Evolutionary conservation across 768 basidiomycete species (phyloP), one percentile per base, ranked within the genome.

Genomic region (Trametes villosa): DNA sequence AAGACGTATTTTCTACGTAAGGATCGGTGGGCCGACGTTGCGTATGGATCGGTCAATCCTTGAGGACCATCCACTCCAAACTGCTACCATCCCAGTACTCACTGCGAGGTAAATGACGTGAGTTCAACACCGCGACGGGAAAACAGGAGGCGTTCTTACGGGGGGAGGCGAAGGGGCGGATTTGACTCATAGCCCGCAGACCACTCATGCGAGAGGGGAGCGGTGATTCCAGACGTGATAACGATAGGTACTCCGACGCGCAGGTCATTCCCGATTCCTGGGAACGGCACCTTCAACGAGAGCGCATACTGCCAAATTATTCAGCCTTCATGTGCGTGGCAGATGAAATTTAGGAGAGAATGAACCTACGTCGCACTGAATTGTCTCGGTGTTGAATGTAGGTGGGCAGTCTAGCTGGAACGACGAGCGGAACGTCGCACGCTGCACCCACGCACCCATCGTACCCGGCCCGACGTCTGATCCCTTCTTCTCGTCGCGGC

Each of bases 341-440:
- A 22, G 26, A 44, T 1, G 4, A 13, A 6, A 18, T n/a, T n/a
- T n/a, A n/a, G n/a, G n/a, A n/a, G n/a, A n/a, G n/a, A 20, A 18
- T 26, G 36, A 9, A 54, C 53, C 36, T 34, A 62, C 53, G 30
- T 60, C 51, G 46, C 42, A 42, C 24, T 36, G 47, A 24, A 63
- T 47, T 4, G 36, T 53, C 9, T 38, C 30, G 22, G 45, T 29
- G 20, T 26, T 17, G 40, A 65, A 58, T 3, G 60, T 33, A 15
- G 64, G 60, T 9, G 60, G 44, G 36, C 60, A 65, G 12, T 56
- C 50, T 20, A 62, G 44, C 12, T 24, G 40, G 44, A 65, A 56
- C 6, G 30, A 18, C 36, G 38, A 49, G 2, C 40, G 5, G n/a
- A 65, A 53, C 3, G 53, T 33, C 17, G 34, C 49, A 3, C 31